These are phyloP conservation scores for Candida glucosophila DNA, from an alignment of 1,139 yeast genomes.

Conservation along the genomic window DNA sequence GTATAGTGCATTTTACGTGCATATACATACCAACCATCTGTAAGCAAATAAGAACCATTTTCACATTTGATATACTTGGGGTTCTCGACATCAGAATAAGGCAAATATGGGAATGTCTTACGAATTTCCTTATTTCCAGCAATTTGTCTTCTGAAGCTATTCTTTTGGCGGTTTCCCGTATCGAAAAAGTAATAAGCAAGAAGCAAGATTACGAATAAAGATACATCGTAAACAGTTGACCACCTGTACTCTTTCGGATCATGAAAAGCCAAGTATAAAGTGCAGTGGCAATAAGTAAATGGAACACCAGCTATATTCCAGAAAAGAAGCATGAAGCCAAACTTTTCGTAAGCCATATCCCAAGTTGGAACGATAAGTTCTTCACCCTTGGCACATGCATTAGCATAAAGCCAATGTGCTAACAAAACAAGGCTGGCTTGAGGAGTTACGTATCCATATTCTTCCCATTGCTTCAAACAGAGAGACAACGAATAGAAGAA, in stretches of 20 bases:
- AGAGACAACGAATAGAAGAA: slow-evolving; percentile 72
- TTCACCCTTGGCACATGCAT: slow-evolving; percentile 96
- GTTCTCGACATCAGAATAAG: slow-evolving; percentile 69
- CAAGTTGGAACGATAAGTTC: slow-evolving; percentile 95
- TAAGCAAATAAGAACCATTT: slow-evolving; percentile 74
- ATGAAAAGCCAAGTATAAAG: slow-evolving; percentile 73
- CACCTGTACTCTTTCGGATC: slow-evolving; percentile 75
- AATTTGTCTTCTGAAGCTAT: slow-evolving; percentile 79
- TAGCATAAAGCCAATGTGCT: slow-evolving; percentile 92
- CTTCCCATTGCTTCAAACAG: slow-evolving; percentile 69
- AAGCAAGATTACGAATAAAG: slow-evolving; percentile 48
- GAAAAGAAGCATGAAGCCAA: slow-evolving; percentile 94
- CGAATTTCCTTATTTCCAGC: slow-evolving; percentile 71
- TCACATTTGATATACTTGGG: slow-evolving; percentile 81
- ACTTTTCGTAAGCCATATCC: slow-evolving; percentile 99
- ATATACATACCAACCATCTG: slow-evolving; percentile 89
- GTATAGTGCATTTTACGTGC: slow-evolving; percentile 95
- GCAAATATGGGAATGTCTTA: slow-evolving; percentile 89
- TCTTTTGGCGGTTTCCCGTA: slow-evolving; percentile 92
- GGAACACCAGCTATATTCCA: slow-evolving; percentile 99
- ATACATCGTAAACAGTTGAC: slow-evolving; percentile 50
- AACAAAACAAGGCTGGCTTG: slow-evolving; percentile 67
- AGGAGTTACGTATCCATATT: slow-evolving; percentile 69
- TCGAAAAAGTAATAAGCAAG: slow-evolving; percentile 87
- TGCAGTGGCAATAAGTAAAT: slow-evolving; percentile 92